Evolutionary conservation across 176 grass and related monocot species (phyloP), one percentile per base, ranked within the genome.

Genomic region (Bolboschoenus planiculmis): DNA sequence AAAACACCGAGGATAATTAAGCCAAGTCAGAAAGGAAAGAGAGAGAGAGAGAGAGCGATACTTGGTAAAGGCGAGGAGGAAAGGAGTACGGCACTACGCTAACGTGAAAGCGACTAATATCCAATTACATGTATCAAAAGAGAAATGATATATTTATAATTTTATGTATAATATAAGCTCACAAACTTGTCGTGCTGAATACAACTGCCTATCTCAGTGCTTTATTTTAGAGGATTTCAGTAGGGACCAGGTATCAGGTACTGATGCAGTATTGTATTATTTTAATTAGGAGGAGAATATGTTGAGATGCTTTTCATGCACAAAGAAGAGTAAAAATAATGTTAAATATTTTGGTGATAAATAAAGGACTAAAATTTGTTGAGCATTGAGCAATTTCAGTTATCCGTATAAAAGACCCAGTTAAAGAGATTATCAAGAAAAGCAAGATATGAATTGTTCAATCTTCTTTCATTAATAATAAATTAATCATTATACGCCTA

Each of bases 91-190:
- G 27, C 27, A 31, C 59, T 9, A 63, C 6, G 33, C 63, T 0
- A 67, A 67, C 63, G 34, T 68, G 64, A 40, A 36, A 68, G 64
- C 37, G 64, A 68, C 64, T 68, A 40, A 37, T 68, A 68, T 68
- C 33, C 64, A 68, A 39, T 37, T 68, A 36, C 2, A 4, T 40
- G 2, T 68, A n/a, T 4, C 14, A 63, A 18, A 64, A 15, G 14
- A 64, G 31, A 64, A 18, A n/a, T n/a, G n/a, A n/a, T n/a, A n/a
- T n/a, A n/a, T n/a, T n/a, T n/a, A n/a, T n/a, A n/a, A n/a, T n/a
- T n/a, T n/a, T 50, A 50, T 15, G 31, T 64, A 34, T 64, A 14
- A 18, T 64, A 34, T 64, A 5, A 60, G 57, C 57, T 23, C 57
- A 60, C 24, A 60, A 60, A 10, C 56, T 27, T 60, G 57, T 29